Base-by-base conservation (phyloP, 192 early-diverging fungal species). In the Globomyces pollinis-pini region DNA sequence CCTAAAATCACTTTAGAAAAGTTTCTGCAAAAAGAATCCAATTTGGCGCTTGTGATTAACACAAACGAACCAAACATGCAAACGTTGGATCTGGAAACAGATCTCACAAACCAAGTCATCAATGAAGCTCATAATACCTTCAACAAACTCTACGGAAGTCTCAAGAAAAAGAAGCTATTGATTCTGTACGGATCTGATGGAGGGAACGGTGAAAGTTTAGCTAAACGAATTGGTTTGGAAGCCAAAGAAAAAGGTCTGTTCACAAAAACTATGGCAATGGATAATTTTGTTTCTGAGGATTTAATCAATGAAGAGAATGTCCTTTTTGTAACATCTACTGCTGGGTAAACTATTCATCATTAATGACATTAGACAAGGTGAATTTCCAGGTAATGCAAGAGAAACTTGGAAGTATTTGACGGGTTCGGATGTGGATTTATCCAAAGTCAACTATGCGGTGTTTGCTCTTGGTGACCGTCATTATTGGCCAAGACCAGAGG, bases 401-500 rank as follows among this genome's bases (percentile, higher is more conserved):
- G 93, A 98, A 70, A 90, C 91, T 60, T 89, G 87, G 84, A 88
- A 89, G 75, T 73, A 71, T 7, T 73, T 97, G 52, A 74, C 76
- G 16, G 77, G 79, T 24, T 67, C 65, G 47, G 83, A 84, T 50
- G 45, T 83, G 12, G 76, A 75, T 34, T 68, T 94, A 38, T 74
- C 66, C 44, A 84, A 83, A 38, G 84, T 88, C 32, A 68, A 79
- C 50, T 91, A 78, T 69, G 76, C 85, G 2, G 85, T 98, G 43
- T 91, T 96, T 76, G 92, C 86, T 33, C 65, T 98, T 54, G 93
- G 94, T 65, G 94, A 98, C 69, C 79, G 86, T 43, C 89, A 93
- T 68, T 97, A 97, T 86, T 97, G 94, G 94, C 93, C 93, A 36
- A 82, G 87, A 32, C 85, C 78, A 34, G 90, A 89, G 63, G 92